A percentile compares a stretch with the other conserved stretches of the same genome.
Evolutionary conservation across 371 early-diverging fungal species (phyloP).

Genomic region (Phascolomyces articulosus): DNA sequence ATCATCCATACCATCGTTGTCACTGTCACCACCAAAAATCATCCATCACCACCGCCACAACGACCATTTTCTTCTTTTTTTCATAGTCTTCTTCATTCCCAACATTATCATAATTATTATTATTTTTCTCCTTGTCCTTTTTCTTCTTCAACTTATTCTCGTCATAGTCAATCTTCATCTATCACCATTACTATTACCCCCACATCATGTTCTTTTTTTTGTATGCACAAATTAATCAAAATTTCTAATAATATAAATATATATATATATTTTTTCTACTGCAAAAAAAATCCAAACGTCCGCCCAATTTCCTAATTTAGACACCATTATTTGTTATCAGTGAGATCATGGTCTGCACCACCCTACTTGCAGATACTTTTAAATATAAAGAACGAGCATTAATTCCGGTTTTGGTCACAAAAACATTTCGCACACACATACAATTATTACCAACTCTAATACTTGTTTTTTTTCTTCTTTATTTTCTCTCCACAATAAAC

Average conservation of each 20-base stretch:
- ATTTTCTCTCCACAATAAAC: neutral
- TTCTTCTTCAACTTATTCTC: too few species aligned
- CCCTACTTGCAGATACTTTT: constrained; percentile 49
- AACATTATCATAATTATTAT: too few species aligned
- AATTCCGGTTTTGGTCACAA: constrained; percentile 2
- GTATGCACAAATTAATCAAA: too few species aligned
- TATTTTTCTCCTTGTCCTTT: too few species aligned
- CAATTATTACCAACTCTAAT: constrained; percentile 13
- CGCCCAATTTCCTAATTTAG: constrained; percentile 21
- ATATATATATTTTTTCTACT: neutral
- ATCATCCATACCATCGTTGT: neutral
- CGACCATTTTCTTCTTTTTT: too few species aligned
- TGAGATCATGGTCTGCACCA: constrained; percentile 55
- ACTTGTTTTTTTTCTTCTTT: too few species aligned
- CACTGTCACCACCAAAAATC: too few species aligned
- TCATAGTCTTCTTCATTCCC: too few species aligned
- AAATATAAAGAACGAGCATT: constrained; percentile 7
- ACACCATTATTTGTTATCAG: constrained; percentile 59
- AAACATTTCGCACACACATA: constrained; percentile 30
- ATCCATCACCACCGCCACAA: too few species aligned
- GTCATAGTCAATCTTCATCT: neutral
- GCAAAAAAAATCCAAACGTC: neutral
- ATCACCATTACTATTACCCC: too few species aligned
- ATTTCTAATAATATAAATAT: neutral
- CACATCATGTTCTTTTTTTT: constrained; percentile 2